Percentiles rank a stretch among this genome's conserved stretches.
Conservation (phyloP, 2,329 filamentous ascomycete species). For the Exophiala alcalophila region DNA sequence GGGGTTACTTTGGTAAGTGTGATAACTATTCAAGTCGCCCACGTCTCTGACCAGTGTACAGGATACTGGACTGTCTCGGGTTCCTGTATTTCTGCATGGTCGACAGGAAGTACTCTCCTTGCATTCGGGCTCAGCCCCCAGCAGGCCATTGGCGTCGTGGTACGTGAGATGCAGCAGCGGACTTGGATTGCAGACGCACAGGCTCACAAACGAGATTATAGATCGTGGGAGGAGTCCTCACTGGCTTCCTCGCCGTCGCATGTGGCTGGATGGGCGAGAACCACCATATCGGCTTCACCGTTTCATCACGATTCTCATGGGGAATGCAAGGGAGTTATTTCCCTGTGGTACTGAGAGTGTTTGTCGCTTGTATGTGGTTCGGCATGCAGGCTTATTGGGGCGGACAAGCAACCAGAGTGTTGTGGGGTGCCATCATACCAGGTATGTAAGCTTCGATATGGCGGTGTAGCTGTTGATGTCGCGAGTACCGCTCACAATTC, state of each 20-base stretch:
- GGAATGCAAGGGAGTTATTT: slow-evolving; percentile 32
- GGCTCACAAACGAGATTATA: slow-evolving; percentile 12
- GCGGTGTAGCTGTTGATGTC: background rate
- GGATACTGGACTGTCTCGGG: slow-evolving; percentile 36
- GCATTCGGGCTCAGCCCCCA: slow-evolving; percentile 31
- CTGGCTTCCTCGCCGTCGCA: slow-evolving; percentile 30
- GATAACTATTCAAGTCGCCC: no score
- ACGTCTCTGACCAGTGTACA: no score
- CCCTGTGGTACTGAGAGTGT: slow-evolving; percentile 26
- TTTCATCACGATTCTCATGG: slow-evolving; percentile 31
- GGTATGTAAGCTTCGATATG: slow-evolving; percentile 7
- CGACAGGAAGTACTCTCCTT: slow-evolving; percentile 32
- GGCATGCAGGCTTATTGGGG: slow-evolving; percentile 28
- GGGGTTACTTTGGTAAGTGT: slow-evolving; percentile 30
- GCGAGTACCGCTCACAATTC: background rate
- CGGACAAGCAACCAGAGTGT: slow-evolving; percentile 30
- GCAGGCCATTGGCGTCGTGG: slow-evolving; percentile 32
- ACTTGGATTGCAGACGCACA: background rate
- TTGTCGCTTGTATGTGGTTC: slow-evolving; percentile 20
- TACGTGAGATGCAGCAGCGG: slow-evolving; percentile 5
- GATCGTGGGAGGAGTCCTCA: slow-evolving; percentile 28
- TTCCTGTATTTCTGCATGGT: slow-evolving; percentile 33
- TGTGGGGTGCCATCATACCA: slow-evolving; percentile 24
- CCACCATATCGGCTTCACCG: slow-evolving; percentile 33
- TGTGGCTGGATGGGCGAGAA: slow-evolving; percentile 33